Evolutionary conservation across 1,139 yeast genomes (phyloP), one percentile per base, ranked within the genome.

Genomic region (Nakaseomyces kungkrabaensis): DNA sequence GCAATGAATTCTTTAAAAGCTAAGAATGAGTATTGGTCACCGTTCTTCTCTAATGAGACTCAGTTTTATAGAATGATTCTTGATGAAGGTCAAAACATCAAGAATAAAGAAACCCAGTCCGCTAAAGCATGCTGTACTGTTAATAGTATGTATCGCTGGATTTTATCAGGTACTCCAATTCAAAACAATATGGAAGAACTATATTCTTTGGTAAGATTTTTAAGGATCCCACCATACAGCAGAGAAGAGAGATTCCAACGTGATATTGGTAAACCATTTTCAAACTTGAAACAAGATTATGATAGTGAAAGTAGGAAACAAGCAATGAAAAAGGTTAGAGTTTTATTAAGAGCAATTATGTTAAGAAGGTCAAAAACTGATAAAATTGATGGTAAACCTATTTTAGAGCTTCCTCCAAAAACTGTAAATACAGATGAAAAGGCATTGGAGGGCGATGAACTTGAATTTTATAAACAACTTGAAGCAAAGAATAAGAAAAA

Each of bases 81-180:
- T 37, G 98, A 92, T 70, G 98, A 92, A 67, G 96, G 96, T 0
- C 98, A 92, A 59, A 75, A 76, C 55, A 86, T 92, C 58, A 89
- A 92, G 60, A 90, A 89, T 62, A 82, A 81, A 56, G 58, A 67
- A 4, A 77, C 97, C 0, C 73, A 78, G 56, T 74, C 83, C 2
- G 81, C 96, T 1, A 77, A 75, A 52, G 82, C 96, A 0, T 82
- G 84, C 49, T 75, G 82, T 5, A 71, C 76, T 11, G 56, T 90
- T 17, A 67, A 73, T 33, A 71, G 81, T 0, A 67, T 63, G 0
- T 80, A 78, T 58, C 72, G 92, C 51, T 82, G 95, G 80, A 85
- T 96, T 60, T 71, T 92, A 43, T 81, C 95, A 4, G 99, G 98
- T 58, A 92, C 99, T 0, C 98, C 98, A 0, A 83, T 94, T 72